Evolutionary conservation across 192 early-diverging fungal genomes (phyloP).

Genomic region (Jimgerdemannia flammicorona): DNA sequence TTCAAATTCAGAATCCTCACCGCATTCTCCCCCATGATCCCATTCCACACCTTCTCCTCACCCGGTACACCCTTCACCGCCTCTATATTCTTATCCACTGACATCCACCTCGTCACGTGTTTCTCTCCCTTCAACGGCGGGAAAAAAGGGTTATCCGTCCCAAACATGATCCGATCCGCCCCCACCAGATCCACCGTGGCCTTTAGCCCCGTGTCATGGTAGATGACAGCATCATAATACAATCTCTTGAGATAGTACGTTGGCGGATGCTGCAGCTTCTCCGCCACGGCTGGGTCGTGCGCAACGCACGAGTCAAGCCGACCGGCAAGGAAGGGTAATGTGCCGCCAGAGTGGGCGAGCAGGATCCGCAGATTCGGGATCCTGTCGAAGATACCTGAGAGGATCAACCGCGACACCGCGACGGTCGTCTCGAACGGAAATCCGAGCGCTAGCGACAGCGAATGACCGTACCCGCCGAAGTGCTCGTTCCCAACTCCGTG

Average conservation of each 20-base stretch:
- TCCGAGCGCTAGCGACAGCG: conserved; percentile 25
- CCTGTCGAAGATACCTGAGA: conserved; percentile 34
- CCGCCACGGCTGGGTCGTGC: not conserved
- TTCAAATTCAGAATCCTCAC: no score
- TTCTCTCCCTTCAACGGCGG: no score
- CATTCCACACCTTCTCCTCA: not conserved
- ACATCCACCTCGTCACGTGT: no score
- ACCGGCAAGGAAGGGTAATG: conserved; percentile 32
- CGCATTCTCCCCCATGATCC: not conserved
- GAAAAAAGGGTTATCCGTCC: no score
- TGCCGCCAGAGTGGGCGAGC: conserved; percentile 35
- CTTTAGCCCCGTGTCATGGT: no score
- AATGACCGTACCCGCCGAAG: conserved; percentile 24
- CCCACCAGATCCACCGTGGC: no score
- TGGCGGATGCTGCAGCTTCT: conserved; percentile 4
- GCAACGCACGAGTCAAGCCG: conserved; percentile 30
- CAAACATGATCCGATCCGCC: no score
- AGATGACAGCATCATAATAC: no score
- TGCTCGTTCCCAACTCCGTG: conserved; percentile 18
- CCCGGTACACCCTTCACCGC: not conserved
- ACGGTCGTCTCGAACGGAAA: conserved; percentile 12
- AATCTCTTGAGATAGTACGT: not conserved
- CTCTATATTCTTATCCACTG: no score
- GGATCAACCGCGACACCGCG: conserved; percentile 30
- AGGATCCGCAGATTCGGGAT: conserved; percentile 30